Conservation (phyloP, 208 protist species). For the Zelonia costaricensis region DNA sequence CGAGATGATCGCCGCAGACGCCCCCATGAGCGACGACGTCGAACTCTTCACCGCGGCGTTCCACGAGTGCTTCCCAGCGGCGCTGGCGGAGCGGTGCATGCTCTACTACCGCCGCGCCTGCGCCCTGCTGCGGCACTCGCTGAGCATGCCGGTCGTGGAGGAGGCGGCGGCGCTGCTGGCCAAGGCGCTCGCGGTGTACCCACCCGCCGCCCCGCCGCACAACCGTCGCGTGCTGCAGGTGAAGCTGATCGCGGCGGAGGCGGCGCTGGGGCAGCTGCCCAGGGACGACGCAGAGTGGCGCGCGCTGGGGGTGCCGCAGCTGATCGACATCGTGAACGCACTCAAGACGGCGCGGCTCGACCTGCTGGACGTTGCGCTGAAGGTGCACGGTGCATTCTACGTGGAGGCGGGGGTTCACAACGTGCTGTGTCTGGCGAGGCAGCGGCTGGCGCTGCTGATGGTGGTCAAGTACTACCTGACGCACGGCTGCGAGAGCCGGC, state of each 20-base stretch:
- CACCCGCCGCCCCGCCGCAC: conserved; percentile 19
- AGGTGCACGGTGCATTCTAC: conserved; percentile 62
- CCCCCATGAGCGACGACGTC: conserved; percentile 40
- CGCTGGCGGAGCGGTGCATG: conserved; percentile 58
- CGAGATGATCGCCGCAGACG: conserved; percentile 63
- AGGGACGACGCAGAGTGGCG: conserved; percentile 13
- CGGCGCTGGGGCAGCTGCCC: conserved; percentile 27
- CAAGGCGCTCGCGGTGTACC: conserved; percentile 53
- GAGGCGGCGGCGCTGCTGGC: conserved; percentile 55
- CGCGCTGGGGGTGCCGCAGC: conserved; percentile 18
- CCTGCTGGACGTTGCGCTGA: conserved; percentile 60
- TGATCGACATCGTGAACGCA: conserved; percentile 72
- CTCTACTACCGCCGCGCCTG: conserved; percentile 71
- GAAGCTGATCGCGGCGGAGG: conserved; percentile 55
- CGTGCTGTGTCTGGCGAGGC: conserved; percentile 54
- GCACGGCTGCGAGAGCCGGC: conserved; percentile 29
- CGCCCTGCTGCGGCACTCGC: conserved; percentile 51
- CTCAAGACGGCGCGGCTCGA: conserved; percentile 53
- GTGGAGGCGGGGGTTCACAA: conserved; percentile 71
- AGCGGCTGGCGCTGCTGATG: conserved; percentile 67
- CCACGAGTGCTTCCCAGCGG: conserved; percentile 42
- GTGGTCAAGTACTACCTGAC: conserved; percentile 78
- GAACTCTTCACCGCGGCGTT: conserved; percentile 60
- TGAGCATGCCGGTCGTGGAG: conserved; percentile 38
- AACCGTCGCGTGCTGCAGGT: conserved; percentile 56